These are phyloP conservation scores for Globisporangium spinosum DNA, from an alignment of 352 stramenopile genomes.

Conservation along the genomic window DNA sequence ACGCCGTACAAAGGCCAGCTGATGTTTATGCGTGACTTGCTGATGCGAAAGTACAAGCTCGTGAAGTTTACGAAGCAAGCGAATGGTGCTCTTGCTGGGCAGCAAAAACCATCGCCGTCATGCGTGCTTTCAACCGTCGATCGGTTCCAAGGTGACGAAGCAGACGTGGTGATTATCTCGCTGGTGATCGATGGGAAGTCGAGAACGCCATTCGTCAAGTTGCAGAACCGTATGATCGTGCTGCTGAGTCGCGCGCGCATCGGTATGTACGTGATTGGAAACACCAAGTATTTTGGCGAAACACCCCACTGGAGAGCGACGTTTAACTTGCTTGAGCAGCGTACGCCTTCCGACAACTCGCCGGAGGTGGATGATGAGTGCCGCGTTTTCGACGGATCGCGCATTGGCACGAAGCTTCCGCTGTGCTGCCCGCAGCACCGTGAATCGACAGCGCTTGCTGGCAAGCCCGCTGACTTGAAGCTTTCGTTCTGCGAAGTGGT, in stretches of 20 bases:
- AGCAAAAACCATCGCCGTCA: conserved; percentile 26
- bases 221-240: conserved; percentile 89
- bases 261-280: conserved; percentile 84
- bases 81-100: conserved; percentile 21
- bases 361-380: conserved; percentile 20
- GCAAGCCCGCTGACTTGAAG: conserved; percentile 39
- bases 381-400: conserved; percentile 33
- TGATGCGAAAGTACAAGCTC: conserved; percentile 46
- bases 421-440: conserved; percentile 81
- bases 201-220: conserved; percentile 83
- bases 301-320: conserved; percentile 76
- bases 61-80: conserved; percentile 20
- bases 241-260: conserved; percentile 80
- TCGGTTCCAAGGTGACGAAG: conserved; percentile 89
- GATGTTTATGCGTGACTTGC: conserved; percentile 74
- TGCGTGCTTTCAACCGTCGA: conserved; percentile 84
- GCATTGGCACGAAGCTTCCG: conserved; percentile 55
- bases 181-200: conserved; percentile 89
- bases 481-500: conserved; percentile 75
- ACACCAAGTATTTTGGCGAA: conserved; percentile 78
- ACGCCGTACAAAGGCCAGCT: conserved; percentile 89
- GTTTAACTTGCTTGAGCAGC: conserved; percentile 46
- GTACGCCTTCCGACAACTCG: conserved; percentile 38
- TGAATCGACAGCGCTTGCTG: conserved; percentile 28
- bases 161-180: conserved; percentile 84